These are phyloP conservation scores for Nakazawaea ernobii DNA, from an alignment of 805 yeast species.

Conservation along the genomic window DNA sequence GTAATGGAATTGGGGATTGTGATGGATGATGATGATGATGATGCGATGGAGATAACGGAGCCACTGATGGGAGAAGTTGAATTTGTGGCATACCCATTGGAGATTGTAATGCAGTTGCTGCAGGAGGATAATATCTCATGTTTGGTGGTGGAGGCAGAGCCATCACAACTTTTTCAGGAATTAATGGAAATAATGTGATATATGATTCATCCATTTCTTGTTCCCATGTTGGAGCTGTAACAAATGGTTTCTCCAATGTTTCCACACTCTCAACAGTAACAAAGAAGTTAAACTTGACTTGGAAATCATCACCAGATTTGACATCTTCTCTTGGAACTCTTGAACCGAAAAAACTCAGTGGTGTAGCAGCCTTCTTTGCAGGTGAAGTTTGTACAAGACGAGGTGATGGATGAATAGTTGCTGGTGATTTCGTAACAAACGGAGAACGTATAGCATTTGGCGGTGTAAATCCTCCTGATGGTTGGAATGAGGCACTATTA, in stretches of 20 bases:
- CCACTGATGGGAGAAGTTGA: slow-evolving; percentile 9
- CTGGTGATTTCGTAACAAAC: slow-evolving; percentile 5
- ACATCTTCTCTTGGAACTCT: slow-evolving; percentile 25
- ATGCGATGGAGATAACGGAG: slow-evolving; percentile 7
- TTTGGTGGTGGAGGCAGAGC: slow-evolving; percentile 14
- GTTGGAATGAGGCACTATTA: slow-evolving; percentile 61
- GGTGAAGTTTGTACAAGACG: slow-evolving; percentile 12
- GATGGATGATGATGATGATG: slow-evolving; percentile 4
- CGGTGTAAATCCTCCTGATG: slow-evolving; percentile 24
- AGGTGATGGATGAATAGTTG: slow-evolving; percentile 10
- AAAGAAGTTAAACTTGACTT: slow-evolving; percentile 46
- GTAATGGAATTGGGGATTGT: slow-evolving; percentile 4
- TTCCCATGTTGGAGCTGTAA: slow-evolving; percentile 76
- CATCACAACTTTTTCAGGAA: slow-evolving; percentile 20
- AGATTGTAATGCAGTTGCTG: slow-evolving; percentile 3
- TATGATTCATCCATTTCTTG: slow-evolving; percentile 53
- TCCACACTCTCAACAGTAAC: slow-evolving; percentile 35
- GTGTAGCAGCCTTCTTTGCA: slow-evolving; percentile 7
- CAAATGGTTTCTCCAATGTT: slow-evolving; percentile 55
- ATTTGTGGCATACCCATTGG: slow-evolving; percentile 11
- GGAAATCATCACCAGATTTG: slow-evolving; percentile 29
- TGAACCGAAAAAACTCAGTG: slow-evolving; percentile 31
- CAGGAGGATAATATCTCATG: slow-evolving; percentile 7
- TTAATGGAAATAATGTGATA: slow-evolving; percentile 42
- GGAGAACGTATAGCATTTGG: slow-evolving; percentile 13